phyloP scores from a whole-genome alignment of 345 rosid genomes.

The Aegle marmelos region DNA sequence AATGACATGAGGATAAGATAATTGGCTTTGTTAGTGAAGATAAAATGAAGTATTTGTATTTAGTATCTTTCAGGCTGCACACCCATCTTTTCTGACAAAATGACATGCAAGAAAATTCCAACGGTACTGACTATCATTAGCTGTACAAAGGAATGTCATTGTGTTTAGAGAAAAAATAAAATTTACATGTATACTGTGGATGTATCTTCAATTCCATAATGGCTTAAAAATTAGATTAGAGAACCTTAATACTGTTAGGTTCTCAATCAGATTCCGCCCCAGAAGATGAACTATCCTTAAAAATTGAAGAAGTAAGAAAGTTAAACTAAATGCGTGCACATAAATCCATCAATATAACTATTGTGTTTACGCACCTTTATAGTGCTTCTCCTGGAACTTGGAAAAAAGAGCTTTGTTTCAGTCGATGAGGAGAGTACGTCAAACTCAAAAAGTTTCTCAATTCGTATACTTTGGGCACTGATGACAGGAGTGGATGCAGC shows the following conservation, averaged over 20 bases:
- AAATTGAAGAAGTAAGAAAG: constrained; percentile 3
- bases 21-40: no score
- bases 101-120: constrained; percentile 42
- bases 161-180: neutral
- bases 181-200: constrained; percentile 58
- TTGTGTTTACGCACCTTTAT: constrained; percentile 47
- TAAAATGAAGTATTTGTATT: no score
- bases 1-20: no score
- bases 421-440: constrained; percentile 46
- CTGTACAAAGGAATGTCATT: neutral
- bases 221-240: constrained; percentile 75
- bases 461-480: constrained; percentile 59
- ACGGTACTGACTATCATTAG: constrained; percentile 12
- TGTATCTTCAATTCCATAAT: constrained; percentile 67
- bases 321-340: neutral
- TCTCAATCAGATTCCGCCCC: constrained; percentile 72
- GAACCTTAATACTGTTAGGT: constrained; percentile 70
- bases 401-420: constrained; percentile 59
- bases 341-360: neutral
- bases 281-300: constrained; percentile 76
- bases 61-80: constrained; percentile 24
- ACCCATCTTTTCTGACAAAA: constrained; percentile 56
- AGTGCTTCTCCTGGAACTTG: constrained; percentile 59
- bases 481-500: constrained; percentile 57
- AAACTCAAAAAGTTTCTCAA: constrained; percentile 83